These are phyloP conservation scores for Pterulicium gracile DNA, from an alignment of 1,284 basidiomycete species.

Conservation along the genomic window DNA sequence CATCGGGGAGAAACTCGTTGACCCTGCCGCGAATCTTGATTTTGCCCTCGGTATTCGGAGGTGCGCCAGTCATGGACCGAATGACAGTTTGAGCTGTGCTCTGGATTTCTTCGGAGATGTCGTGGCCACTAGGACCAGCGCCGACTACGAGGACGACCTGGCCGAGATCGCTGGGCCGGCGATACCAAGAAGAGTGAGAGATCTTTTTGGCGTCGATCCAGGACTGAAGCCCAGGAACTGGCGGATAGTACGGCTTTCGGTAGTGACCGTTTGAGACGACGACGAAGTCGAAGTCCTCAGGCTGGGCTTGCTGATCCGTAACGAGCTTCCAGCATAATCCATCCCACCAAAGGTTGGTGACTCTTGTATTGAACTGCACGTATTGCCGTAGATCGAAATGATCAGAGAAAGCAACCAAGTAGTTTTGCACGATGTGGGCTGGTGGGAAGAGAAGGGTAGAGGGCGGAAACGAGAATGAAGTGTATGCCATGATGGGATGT, in stretches of 20 bases:
- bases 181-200: conserved; percentile 57
- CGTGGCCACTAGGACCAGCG: conserved; percentile 56
- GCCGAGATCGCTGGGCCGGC: conserved; percentile 36
- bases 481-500: conserved; percentile 63
- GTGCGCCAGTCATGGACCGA: conserved; percentile 38
- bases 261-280: conserved; percentile 70
- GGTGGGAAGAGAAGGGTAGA: conserved; percentile 57
- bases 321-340: conserved; percentile 34
- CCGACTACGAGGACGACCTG: conserved; percentile 57
- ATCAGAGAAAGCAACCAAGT: conserved; percentile 48
- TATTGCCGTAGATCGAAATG: conserved; percentile 44
- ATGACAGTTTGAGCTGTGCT: conserved; percentile 34
- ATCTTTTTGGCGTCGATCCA: conserved; percentile 46
- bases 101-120: conserved; percentile 50
- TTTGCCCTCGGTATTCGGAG: conserved; percentile 21
- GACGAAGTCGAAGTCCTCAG: conserved; percentile 42
- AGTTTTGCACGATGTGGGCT: conserved; percentile 44
- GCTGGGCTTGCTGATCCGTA: conserved; percentile 25
- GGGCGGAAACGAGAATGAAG: conserved; percentile 52
- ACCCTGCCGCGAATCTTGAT: conserved; percentile 35
- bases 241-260: conserved; percentile 46
- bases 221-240: conserved; percentile 40
- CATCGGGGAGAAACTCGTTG: conserved; percentile 28
- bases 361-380: conserved; percentile 43
- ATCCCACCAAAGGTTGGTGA: conserved; percentile 33